phyloP scores from a whole-genome alignment of 176 grass and related monocot genomes.

The Aechmea fasciata region DNA sequence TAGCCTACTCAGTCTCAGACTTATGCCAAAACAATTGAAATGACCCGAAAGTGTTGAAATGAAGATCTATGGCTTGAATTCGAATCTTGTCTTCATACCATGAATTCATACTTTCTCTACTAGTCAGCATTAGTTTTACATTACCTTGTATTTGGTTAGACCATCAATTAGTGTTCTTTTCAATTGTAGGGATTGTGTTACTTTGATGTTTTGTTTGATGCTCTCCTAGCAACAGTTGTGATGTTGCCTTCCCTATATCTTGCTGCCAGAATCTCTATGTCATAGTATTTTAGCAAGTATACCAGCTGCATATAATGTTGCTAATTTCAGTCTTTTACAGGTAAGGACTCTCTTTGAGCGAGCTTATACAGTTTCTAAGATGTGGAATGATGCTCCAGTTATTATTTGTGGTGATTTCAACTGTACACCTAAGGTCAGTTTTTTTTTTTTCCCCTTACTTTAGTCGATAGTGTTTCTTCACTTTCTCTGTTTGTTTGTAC shows the following conservation, averaged over 20 bases:
- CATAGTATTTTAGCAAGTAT: neutral
- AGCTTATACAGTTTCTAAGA: constrained; percentile 67
- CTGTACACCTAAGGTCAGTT: constrained; percentile 62
- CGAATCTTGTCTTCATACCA: too few relatives aligned
- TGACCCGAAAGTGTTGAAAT: too few relatives aligned
- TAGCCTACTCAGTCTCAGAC: neutral
- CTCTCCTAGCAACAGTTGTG: neutral
- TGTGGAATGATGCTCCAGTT: constrained; percentile 77
- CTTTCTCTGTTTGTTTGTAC: constrained; percentile 2
- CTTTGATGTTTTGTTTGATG: neutral
- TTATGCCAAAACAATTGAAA: too few relatives aligned
- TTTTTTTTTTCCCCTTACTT: constrained; percentile 14
- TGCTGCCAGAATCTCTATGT: neutral
- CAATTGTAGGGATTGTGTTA: neutral
- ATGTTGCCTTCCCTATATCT: too few relatives aligned
- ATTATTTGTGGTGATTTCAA: constrained; percentile 98
- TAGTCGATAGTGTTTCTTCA: neutral
- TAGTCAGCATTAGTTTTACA: too few relatives aligned
- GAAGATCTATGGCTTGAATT: too few relatives aligned
- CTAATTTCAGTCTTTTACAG: constrained; percentile 38
- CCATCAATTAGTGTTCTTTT: neutral
- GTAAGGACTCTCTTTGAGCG: constrained; percentile 75
- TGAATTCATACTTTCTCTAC: too few relatives aligned
- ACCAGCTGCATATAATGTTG: constrained; percentile 4
- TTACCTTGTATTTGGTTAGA: too few relatives aligned